Percentiles rank a stretch among this genome's conserved stretches.
These are phyloP conservation scores for Myxozyma kluyveri DNA, from an alignment of 805 yeast genomes.

Conservation along the genomic window DNA sequence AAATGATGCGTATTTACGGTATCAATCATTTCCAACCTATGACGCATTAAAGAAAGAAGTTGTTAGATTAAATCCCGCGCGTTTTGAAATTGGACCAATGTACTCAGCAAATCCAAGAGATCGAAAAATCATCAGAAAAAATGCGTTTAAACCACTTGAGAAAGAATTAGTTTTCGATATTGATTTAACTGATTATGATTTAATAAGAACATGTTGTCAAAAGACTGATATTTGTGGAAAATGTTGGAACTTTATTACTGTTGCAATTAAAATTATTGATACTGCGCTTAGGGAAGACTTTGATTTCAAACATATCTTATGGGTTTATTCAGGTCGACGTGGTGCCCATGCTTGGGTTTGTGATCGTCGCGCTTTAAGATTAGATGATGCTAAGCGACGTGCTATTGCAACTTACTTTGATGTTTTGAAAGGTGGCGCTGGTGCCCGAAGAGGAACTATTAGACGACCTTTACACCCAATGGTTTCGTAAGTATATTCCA, in stretches of 20 bases:
- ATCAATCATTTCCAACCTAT: conserved; percentile 64
- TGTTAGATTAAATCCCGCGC: conserved; percentile 69
- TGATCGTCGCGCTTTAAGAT: conserved; percentile 71
- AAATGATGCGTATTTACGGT: conserved; percentile 86
- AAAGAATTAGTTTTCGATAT: conserved; percentile 95
- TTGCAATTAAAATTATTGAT: conserved; percentile 76
- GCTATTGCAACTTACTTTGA: conserved; percentile 83
- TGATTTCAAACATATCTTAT: conserved; percentile 78
- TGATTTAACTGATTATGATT: conserved; percentile 96
- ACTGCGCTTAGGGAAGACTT: conserved; percentile 76
- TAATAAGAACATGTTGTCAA: conserved; percentile 86
- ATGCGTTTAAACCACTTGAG: conserved; percentile 71
- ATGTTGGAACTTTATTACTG: conserved; percentile 90
- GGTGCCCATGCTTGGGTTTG: conserved; percentile 99
- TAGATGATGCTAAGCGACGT: conserved; percentile 71
- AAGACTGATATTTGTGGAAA: conserved; percentile 79
- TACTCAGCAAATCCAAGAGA: conserved; percentile 86
- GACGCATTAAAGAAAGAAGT: conserved; percentile 81
- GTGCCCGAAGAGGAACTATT: conserved; percentile 49
- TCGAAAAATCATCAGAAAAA: conserved; percentile 70
- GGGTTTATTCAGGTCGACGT: conserved; percentile 98
- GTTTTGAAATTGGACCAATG: conserved; percentile 94
- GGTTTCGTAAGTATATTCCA: conserved; percentile 23
- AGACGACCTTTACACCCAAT: conserved; percentile 90
- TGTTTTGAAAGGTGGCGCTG: conserved; percentile 52